Evolutionary conservation across 306 rosid species (phyloP).

Genomic region (Cucurbita maxima): DNA sequence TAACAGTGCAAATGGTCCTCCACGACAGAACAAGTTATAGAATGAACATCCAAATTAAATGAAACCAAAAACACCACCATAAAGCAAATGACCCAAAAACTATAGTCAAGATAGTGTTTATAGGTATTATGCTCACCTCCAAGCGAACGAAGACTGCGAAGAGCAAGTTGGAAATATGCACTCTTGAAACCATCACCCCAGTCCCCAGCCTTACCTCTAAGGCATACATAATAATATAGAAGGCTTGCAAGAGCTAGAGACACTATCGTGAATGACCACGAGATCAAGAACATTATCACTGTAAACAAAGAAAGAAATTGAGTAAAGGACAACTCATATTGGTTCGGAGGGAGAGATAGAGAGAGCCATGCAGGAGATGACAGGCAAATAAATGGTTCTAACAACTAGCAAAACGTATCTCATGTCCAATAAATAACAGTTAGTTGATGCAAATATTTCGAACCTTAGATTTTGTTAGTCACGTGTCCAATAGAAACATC

Average conservation of each 20-base stretch:
- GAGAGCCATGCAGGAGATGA: background rate
- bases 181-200: slow-evolving; percentile 99
- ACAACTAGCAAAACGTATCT: background rate
- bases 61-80: background rate
- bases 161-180: slow-evolving; percentile 97
- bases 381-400: background rate
- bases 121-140: slow-evolving; percentile 50
- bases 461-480: background rate
- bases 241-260: slow-evolving; percentile 93
- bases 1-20: background rate
- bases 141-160: slow-evolving; percentile 91
- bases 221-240: slow-evolving; percentile 83
- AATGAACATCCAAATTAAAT: background rate
- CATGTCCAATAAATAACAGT: background rate
- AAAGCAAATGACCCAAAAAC: background rate
- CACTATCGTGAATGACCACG: slow-evolving; percentile 94
- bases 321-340: background rate
- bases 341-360: background rate
- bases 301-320: slow-evolving; percentile 17
- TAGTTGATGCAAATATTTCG: background rate
- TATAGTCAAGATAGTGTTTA: background rate
- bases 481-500: background rate
- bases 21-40: background rate
- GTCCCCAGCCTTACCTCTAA: slow-evolving; percentile 98
- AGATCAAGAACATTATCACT: slow-evolving; percentile 99